These are phyloP conservation scores for Pleurotus cornucopiae DNA, from an alignment of 768 basidiomycete species.

Conservation along the genomic window DNA sequence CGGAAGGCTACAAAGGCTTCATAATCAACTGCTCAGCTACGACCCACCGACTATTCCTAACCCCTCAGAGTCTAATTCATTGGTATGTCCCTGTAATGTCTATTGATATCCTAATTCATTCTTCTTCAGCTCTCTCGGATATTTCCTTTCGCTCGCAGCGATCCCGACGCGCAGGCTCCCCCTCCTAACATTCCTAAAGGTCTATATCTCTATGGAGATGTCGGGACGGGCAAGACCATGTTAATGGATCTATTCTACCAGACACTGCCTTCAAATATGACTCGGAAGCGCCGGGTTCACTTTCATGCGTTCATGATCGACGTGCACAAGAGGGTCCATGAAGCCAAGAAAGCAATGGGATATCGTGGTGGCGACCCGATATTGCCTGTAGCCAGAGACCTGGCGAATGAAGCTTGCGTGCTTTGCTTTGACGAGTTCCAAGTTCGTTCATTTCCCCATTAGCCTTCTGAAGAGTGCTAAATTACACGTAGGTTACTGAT, in stretches of 20 bases:
- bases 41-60: constrained; percentile 61
- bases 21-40: constrained; percentile 69
- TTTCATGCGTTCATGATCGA: constrained; percentile 99
- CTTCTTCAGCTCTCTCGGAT: constrained; percentile 41
- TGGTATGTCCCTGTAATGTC: constrained; percentile 27
- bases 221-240: constrained; percentile 98
- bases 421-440: constrained; percentile 99
- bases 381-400: constrained; percentile 78
- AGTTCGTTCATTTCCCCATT: constrained; percentile 37
- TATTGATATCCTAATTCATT: constrained; percentile 22
- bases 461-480: neutral
- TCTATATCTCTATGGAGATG: constrained; percentile 93
- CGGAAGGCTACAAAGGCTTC: constrained; percentile 72
- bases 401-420: constrained; percentile 80
- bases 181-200: constrained; percentile 70
- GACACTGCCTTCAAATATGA: constrained; percentile 64
- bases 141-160: constrained; percentile 26
- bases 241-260: constrained; percentile 98
- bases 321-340: constrained; percentile 90
- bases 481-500: constrained; percentile 71
- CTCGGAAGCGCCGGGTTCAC: constrained; percentile 83
- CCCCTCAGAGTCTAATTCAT: constrained; percentile 29
- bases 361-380: constrained; percentile 76
- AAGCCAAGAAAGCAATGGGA: constrained; percentile 70
- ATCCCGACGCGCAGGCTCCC: constrained; percentile 27